A percentile compares a stretch with the other conserved stretches of the same genome.
Evolutionary conservation across 2,329 filamentous ascomycete species (phyloP).

Genomic region (Exutisphaerella laricina): DNA sequence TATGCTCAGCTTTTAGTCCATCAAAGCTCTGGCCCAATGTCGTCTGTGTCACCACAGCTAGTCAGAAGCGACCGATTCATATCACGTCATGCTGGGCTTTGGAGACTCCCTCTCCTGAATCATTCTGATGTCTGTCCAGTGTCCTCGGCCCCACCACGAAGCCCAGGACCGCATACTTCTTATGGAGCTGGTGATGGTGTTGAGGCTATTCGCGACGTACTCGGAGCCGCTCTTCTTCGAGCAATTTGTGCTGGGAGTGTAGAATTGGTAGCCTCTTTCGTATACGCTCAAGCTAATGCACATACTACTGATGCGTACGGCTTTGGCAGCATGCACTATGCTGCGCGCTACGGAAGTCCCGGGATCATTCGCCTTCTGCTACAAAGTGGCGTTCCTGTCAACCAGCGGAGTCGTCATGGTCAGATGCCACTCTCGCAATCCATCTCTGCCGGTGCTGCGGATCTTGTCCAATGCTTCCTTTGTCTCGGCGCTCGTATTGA

Average conservation of each 20-base stretch:
- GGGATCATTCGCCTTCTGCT: constrained; percentile 2
- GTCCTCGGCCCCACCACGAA: background rate
- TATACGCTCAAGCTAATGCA: constrained; percentile 5
- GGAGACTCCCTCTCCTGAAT: background rate
- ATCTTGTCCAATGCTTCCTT: constrained; percentile 6
- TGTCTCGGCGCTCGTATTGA: background rate
- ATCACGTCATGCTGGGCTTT: background rate
- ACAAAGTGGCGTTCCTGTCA: constrained; percentile 2
- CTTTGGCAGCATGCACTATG: constrained; percentile 9
- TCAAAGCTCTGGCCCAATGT: background rate
- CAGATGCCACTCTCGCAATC: constrained; percentile 4
- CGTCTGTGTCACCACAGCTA: background rate
- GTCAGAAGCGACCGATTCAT: background rate
- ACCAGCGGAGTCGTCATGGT: background rate
- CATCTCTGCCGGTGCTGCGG: background rate
- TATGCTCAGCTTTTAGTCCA: constrained; percentile 15
- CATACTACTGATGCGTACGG: constrained; percentile 4
- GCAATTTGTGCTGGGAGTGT: constrained; percentile 6
- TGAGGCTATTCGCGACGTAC: no score
- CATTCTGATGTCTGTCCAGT: background rate
- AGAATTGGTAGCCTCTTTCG: constrained; percentile 3
- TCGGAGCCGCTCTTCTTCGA: constrained; percentile 7
- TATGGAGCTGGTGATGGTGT: background rate
- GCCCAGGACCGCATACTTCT: background rate
- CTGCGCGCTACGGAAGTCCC: constrained; percentile 6